Evolutionary conservation across 257 asterid species (phyloP), one percentile per base, ranked within the genome.

Genomic region (Fraxinus quadrangulata): DNA sequence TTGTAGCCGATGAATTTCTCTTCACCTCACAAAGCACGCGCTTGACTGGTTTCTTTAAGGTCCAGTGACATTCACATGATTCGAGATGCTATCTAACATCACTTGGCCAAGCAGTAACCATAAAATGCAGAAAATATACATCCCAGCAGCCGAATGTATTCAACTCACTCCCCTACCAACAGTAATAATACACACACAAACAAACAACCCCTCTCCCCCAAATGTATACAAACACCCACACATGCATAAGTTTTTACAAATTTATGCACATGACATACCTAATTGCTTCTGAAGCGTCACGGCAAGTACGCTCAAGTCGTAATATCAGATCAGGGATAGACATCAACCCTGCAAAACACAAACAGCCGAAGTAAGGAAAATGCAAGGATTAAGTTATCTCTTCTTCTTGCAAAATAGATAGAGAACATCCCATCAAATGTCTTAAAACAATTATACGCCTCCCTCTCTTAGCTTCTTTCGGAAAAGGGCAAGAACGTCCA

Each of bases 281-380:
- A 40, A 96, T 90, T 65, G 97, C 87, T 82, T 93, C 97, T 34
- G 99, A 96, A 75, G 91, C 95, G 74, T 80, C 79, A 76, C 98
- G 98, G 84, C 98, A 96, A 78, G 94, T 90, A 81, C 82, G 86
- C 87, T 93, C 99, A 85, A 93, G 93, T 70, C 86, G 90, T 79
- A 90, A 81, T 78, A 96, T 91, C 91, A 96, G 81, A 81, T 96
- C 97, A 67, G 97, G 94, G 76, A 93, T 83, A 56, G 94, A 84
- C 85, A 96, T 92, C 88, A 92, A 86, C 74, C 98, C 99, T 96
- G 92, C 88, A 88, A 78, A 49, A 82, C 65, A 76, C 65, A 79
- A 79, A 80, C 65, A 80, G 72, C 40, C 73, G 42, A 34, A 72
- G 31, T 65, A 39, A 40, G 49, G 74, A 69, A 76, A 40, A 39